Percentiles rank a stretch among this genome's conserved stretches.
Evolutionary conservation across 768 basidiomycete genomes (phyloP).

Genomic region (Boletus fagicola): DNA sequence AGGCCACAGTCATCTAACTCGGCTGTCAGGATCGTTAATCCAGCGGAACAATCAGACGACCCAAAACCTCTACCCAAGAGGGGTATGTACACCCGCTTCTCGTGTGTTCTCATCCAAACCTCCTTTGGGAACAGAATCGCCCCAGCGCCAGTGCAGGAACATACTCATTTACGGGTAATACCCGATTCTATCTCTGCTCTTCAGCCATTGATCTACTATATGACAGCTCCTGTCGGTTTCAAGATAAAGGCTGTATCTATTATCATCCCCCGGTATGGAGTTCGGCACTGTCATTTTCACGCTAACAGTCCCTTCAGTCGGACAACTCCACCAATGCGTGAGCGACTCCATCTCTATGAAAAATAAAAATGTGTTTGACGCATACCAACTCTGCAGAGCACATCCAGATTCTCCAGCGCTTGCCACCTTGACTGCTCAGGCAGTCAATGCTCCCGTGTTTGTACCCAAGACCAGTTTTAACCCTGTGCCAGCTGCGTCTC

Average conservation of each 20-base stretch:
- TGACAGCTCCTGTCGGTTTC: conserved; percentile 78
- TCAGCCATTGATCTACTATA: neutral
- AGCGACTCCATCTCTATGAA: conserved; percentile 1
- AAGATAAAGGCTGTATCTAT: conserved; percentile 84
- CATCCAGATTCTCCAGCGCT: conserved; percentile 46
- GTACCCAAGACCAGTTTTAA: conserved; percentile 69
- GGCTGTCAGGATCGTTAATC: conserved; percentile 72
- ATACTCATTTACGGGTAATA: conserved; percentile 85
- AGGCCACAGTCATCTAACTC: conserved; percentile 55
- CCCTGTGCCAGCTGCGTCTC: conserved; percentile 10
- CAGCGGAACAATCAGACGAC: conserved; percentile 43
- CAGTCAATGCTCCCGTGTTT: conserved; percentile 82
- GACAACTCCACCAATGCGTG: conserved; percentile 29
- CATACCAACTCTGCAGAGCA: conserved; percentile 28
- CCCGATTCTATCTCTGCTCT: neutral
- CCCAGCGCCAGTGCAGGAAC: conserved; percentile 84
- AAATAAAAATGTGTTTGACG: neutral
- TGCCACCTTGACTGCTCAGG: conserved; percentile 52
- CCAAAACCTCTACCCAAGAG: conserved; percentile 48
- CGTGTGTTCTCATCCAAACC: conserved; percentile 5
- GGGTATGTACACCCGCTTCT: conserved; percentile 41
- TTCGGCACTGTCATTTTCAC: conserved; percentile 1
- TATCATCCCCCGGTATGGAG: conserved; percentile 67
- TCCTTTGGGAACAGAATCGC: conserved; percentile 46
- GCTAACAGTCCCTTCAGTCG: conserved; percentile 22